Evolutionary conservation across 2,329 filamentous ascomycete genomes (phyloP).

Genomic region (Akanthomyces lecanii): DNA sequence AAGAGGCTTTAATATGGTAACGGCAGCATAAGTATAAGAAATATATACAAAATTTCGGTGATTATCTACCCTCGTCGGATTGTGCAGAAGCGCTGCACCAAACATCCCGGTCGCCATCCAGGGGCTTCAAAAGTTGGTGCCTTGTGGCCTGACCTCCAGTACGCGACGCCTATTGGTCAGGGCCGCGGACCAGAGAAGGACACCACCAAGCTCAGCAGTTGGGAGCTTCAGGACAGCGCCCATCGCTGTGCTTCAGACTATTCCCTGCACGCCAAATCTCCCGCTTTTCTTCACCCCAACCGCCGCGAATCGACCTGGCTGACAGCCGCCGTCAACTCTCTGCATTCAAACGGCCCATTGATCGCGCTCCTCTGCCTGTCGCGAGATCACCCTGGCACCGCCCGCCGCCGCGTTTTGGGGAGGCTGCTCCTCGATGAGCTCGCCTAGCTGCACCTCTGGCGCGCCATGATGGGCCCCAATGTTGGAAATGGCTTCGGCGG

Average conservation of each 20-base stretch:
- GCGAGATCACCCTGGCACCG: slow-evolving; percentile 17
- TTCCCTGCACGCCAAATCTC: not conserved
- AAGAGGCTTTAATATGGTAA: no score
- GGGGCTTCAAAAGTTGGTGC: slow-evolving; percentile 29
- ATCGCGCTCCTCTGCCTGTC: slow-evolving; percentile 23
- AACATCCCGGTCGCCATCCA: slow-evolving; percentile 6
- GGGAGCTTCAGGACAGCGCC: slow-evolving; percentile 13
- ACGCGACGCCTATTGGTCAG: slow-evolving; percentile 28
- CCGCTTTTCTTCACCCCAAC: not conserved
- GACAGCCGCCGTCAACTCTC: not conserved
- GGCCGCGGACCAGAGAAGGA: slow-evolving; percentile 14
- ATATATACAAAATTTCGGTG: not conserved
- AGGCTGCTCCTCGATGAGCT: slow-evolving; percentile 34
- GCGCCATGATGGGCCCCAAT: slow-evolving; percentile 40
- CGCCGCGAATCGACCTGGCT: not conserved
- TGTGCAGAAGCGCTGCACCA: not conserved
- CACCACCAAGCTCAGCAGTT: slow-evolving; percentile 17
- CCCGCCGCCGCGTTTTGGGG: slow-evolving; percentile 16
- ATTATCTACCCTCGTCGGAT: not conserved
- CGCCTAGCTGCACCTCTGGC: slow-evolving; percentile 31
- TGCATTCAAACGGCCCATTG: slow-evolving; percentile 18
- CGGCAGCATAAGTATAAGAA: not conserved
- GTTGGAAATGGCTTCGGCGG: slow-evolving; percentile 43
- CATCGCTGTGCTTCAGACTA: slow-evolving; percentile 4
- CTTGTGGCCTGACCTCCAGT: slow-evolving; percentile 33